A percentile compares a stretch with the other conserved stretches of the same genome.
Evolutionary conservation across 768 basidiomycete species (phyloP).

Genomic region (Tricholoma bakamatsutake): DNA sequence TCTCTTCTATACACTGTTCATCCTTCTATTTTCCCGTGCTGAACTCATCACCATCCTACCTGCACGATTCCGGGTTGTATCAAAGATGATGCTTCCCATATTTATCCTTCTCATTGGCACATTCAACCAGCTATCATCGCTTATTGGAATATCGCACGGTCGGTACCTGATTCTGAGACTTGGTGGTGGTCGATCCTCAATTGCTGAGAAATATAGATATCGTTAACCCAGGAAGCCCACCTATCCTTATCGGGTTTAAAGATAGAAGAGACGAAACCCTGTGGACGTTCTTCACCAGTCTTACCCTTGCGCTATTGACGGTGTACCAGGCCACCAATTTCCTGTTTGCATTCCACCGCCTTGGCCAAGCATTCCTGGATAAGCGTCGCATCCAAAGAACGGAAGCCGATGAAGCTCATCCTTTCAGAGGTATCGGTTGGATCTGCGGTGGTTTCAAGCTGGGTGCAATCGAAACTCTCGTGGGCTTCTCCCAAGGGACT

Average conservation of each 20-base stretch:
- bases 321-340: slow-evolving; percentile 56
- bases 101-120: slow-evolving; percentile 52
- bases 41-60: slow-evolving; percentile 53
- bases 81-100: slow-evolving; percentile 39
- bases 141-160: slow-evolving; percentile 56
- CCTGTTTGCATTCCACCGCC: slow-evolving; percentile 51
- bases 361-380: slow-evolving; percentile 42
- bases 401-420: slow-evolving; percentile 37
- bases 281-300: slow-evolving; percentile 53
- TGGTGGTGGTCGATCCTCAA: not conserved
- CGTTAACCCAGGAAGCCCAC: not conserved
- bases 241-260: slow-evolving; percentile 36
- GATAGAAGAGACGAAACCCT: slow-evolving; percentile 27
- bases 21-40: slow-evolving; percentile 49
- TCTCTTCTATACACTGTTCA: slow-evolving; percentile 54
- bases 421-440: slow-evolving; percentile 62
- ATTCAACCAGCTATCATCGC: slow-evolving; percentile 58
- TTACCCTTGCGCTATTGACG: slow-evolving; percentile 55
- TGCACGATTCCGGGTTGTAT: slow-evolving; percentile 35
- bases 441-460: slow-evolving; percentile 54
- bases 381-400: slow-evolving; percentile 47
- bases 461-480: slow-evolving; percentile 56
- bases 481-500: slow-evolving; percentile 52
- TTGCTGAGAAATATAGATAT: slow-evolving; percentile 7
- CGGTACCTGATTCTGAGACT: slow-evolving; percentile 16